Evolutionary conservation across 345 rosid genomes (phyloP), one percentile per base, ranked within the genome.

Genomic region (Populus deltoides): DNA sequence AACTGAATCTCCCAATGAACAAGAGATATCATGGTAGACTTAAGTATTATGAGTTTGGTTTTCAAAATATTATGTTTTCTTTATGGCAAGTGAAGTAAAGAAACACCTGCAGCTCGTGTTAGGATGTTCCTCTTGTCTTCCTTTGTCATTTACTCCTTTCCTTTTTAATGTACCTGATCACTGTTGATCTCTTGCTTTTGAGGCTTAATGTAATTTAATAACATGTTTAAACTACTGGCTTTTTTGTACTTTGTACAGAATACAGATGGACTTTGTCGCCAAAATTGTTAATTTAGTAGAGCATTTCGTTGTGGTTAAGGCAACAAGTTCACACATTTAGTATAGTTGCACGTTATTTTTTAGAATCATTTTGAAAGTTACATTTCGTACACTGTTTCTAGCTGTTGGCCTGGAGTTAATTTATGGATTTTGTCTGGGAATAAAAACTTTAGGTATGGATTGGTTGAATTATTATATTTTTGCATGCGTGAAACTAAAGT

Each of bases 261-360:
- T 78, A 75, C 88, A 85, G 85, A 71, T 85, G 67, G 85, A 31
- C 75, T 67, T 68, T 82, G 83, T 85, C 81, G 36, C 76, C 25
- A 25, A 38, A 62, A 66, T 74, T 70, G 57, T 63, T 80, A 36
- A 36, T 85, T 81, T 78, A 83, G 49, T 70, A 24, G 36, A 33
- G 33, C 65, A 49, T 78, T 59, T 77, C 80, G 71, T 7, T 72
- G 78, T 70, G 73, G 70, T 74, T 66, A 79, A 57, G 76, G 69
- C 49, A 59, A 35, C 45, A 71, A 47, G 31, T 45, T 16, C 43
- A 62, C 76, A 72, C 59, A 79, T 77, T 69, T 77, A 55, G 63
- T 80, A 72, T 70, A 59, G 75, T 80, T 70, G 75, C 69, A 7
- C 55, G 65, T 81, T 82, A 83, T 82, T 75, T 81, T 43, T 75